Evolutionary conservation across 2,329 filamentous ascomycete genomes (phyloP), one percentile per base, ranked within the genome.

Genomic region (Aspergillus oerlinghausenensis): DNA sequence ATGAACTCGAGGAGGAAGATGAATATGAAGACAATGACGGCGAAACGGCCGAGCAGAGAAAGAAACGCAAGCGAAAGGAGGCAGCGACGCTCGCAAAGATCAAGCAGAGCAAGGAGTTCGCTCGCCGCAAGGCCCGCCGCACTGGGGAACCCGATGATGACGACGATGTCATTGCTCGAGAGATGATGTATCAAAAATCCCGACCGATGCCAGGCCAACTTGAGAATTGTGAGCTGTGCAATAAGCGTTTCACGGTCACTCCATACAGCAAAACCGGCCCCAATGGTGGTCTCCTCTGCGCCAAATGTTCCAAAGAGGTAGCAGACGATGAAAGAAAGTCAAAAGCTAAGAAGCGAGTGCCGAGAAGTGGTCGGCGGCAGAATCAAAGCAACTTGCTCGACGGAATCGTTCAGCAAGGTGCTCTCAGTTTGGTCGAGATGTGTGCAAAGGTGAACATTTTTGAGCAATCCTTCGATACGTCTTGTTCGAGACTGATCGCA

Each of bases 191-290:
- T 69, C 79, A 82, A 63, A 85, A 84, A 64, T 65, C 70, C 23
- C 70, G 70, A 26, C 86, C 87, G 1, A 71, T 87, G n/a, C 89
- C 91, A 1, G 92, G 90, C 2, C 93, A 97, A 72, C 84, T 93
- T 68, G 91, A 89, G 61, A 92, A 96, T 63, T 97, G 93, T 70
- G 91, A 89, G 60, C 77, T 87, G 3, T 97, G 93, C 72, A 81
- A 83, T 47, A 96, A 94, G 60, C 86, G 92, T 40, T 97, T 97
- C 69, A 96, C 91, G 0, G 92, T 97, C 48, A 97, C 93, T 0
- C 83, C 90, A 0, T 97, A 97, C 75, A 92, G 88, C 60, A 88
- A 91, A 62, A 83, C 87, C 28, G 91, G 89, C 0, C 88, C 90
- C 0, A 81, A 88, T n/a, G 92, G 92, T 3, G 91, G 91, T 17